Evolutionary conservation across 2,329 filamentous ascomycete genomes (phyloP).

Genomic region (Claviceps paspali): DNA sequence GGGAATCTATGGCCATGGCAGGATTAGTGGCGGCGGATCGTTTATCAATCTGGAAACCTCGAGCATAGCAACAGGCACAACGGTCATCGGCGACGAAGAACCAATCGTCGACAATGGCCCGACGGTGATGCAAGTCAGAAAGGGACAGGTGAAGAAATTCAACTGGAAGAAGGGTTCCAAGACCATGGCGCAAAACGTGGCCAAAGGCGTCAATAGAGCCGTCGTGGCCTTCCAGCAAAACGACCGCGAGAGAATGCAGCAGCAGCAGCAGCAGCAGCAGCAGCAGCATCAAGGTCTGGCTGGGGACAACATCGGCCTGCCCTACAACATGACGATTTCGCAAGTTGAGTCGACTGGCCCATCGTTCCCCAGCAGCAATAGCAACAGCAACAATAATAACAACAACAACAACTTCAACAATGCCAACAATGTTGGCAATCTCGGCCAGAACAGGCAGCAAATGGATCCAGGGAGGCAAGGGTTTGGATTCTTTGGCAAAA

Average conservation of each 20-base stretch:
- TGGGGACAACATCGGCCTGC: slow-evolving; percentile 50
- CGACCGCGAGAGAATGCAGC: slow-evolving; percentile 39
- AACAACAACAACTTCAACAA: neutral
- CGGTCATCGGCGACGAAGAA: slow-evolving; percentile 52
- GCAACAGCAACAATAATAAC: neutral
- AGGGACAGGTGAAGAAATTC: slow-evolving; percentile 89
- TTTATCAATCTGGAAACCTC: slow-evolving; percentile 35
- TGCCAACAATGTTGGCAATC: neutral
- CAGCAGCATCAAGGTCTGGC: slow-evolving; percentile 36
- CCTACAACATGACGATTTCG: slow-evolving; percentile 53
- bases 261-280: too few species aligned
- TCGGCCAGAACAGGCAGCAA: slow-evolving; percentile 12
- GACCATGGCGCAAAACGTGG: slow-evolving; percentile 83
- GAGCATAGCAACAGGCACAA: slow-evolving; percentile 41
- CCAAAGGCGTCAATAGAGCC: slow-evolving; percentile 85
- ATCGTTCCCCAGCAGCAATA: slow-evolving; percentile 13
- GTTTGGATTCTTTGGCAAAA: slow-evolving; percentile 57
- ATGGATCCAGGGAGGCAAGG: slow-evolving; percentile 34
- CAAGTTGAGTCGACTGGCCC: slow-evolving; percentile 33
- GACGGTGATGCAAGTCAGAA: slow-evolving; percentile 90
- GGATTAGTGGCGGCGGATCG: slow-evolving; percentile 30
- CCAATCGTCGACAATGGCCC: slow-evolving; percentile 55
- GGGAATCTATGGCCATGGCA: slow-evolving; percentile 40
- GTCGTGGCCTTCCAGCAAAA: slow-evolving; percentile 57
- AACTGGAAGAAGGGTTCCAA: slow-evolving; percentile 98